Conservation (phyloP, 2,329 filamentous ascomycete genomes). For the Dactylellina leptospora region DNA sequence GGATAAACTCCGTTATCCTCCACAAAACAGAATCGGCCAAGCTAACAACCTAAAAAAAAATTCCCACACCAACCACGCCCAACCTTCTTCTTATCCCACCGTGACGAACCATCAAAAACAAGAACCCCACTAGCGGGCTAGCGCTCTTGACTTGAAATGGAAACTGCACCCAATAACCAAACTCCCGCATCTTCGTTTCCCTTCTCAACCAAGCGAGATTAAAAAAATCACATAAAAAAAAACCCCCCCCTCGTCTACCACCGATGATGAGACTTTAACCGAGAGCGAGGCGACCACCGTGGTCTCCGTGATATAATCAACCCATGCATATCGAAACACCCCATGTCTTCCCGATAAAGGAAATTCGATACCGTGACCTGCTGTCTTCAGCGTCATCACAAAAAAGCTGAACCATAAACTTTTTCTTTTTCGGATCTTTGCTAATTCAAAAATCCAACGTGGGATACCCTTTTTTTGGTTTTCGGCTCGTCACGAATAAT, state of each 20-base stretch:
- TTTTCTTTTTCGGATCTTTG: not conserved
- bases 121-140: not conserved
- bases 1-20: conserved; percentile 22
- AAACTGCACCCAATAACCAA: conserved; percentile 22
- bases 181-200: conserved; percentile 10
- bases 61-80: not conserved
- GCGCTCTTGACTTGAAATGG: not conserved
- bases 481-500: conserved; percentile 23
- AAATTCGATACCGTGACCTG: conserved; percentile 41
- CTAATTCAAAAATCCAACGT: not conserved
- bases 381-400: not conserved
- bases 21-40: conserved; percentile 17
- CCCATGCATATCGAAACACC: not conserved
- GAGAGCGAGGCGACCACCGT: conserved; percentile 13
- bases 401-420: not conserved
- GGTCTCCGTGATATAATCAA: not conserved
- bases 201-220: conserved; percentile 37
- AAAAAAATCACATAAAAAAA: too few species aligned
- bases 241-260: conserved; percentile 44
- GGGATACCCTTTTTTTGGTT: not conserved
- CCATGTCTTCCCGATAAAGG: conserved; percentile 7
- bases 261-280: conserved; percentile 37
- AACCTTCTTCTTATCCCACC: conserved; percentile 21
- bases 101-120: not conserved
- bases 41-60: not conserved